Base-by-base conservation (phyloP, 1,284 basidiomycete genomes). In the Porogramme epimiltina region DNA sequence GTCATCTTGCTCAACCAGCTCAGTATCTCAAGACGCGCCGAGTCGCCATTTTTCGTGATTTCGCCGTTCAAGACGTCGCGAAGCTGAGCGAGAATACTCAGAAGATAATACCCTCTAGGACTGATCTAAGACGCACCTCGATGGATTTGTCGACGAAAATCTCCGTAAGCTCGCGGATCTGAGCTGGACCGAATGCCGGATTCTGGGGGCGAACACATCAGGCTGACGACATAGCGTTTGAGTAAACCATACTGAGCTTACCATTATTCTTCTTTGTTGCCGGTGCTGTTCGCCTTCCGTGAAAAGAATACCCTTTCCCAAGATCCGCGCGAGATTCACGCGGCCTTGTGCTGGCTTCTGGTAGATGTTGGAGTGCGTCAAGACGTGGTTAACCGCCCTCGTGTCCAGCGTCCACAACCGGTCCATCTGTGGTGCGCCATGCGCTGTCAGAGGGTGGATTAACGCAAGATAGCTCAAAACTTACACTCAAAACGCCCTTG, bases 131-230 rank as follows among this genome's bases (percentile, higher is more conserved):
- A 36, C 28, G 8, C 36, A 81, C 82, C 59, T 78, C 68, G 0
- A 71, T 57, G 0, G 82, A 66, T 63, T 84, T 84, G 2, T 76
- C 70, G 2, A 81, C 56, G 54, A 85, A 84, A 22, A 84, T 73
- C 16, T 70, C 69, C 0, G 79, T 84, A 0, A 85, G 63, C 38
- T 77, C 77, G 1, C 82, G 71, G 24, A 85, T 73, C 54, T 83
- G 78, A 0, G 74, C 64, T 0, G 74, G 72, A 5, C 81, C 78
- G 49, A 85, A 85, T 0, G 80, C 82, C n/a, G 82, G 82, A 55
- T 83, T 85, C 82, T 66, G 18, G 4, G n/a, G n/a, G n/a, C n/a
- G n/a, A 11, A 19, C 4, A n/a, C 4, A 23, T 4, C 1, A 15
- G 15, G n/a, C n/a, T 4, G 10, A 48, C 13, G 41, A 34, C 3